Base-by-base conservation (phyloP, 257 asterid genomes). In the Solanum stenotomum region DNA sequence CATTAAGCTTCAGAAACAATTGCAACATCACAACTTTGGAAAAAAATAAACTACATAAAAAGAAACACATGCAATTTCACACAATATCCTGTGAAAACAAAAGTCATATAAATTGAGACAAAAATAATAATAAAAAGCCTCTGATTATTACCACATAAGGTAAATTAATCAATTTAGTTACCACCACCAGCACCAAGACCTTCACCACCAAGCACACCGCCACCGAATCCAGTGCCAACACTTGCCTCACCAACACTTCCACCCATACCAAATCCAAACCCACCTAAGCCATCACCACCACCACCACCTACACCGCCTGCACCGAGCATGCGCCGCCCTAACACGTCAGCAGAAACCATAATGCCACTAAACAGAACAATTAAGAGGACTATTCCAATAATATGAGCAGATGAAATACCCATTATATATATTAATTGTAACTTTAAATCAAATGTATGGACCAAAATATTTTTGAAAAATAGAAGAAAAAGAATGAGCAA, bases 121-220 rank as follows among this genome's bases (percentile, higher is more conserved):
- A 1, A 61, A 22, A 61, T 1, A 1, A 61, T 3, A 61, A 0
- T 1, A 3, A 23, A 9, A 23, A 23, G 0, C 0, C 0, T 9
- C 6, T 0, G 0, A 4, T 63, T 5, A 63, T 63, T 23, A n/a
- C 7, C 16, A n/a, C 0, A 63, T n/a, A n/a, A 63, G 71, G 0
- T 63, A 4, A 63, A n/a, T n/a, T 0, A n/a, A 63, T n/a, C 0
- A 63, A n/a, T 63, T 77, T 38, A 38, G 10, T 38, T 0, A 0
- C n/a, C 11, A 12, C 35, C 59, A 3, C 56, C 33, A 1, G 1
- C 0, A 0, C 84, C 61, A 40, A 12, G 4, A 10, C 23, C 84
- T 22, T n/a, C 0, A 38, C 61, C 84, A 12, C 56, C 84, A 6
- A 76, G 34, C 34, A 76, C 8, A 10, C 84, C 59, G 1, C 34